Base-by-base conservation (phyloP, 805 yeast genomes). In the Soucietia sequanensis region DNA sequence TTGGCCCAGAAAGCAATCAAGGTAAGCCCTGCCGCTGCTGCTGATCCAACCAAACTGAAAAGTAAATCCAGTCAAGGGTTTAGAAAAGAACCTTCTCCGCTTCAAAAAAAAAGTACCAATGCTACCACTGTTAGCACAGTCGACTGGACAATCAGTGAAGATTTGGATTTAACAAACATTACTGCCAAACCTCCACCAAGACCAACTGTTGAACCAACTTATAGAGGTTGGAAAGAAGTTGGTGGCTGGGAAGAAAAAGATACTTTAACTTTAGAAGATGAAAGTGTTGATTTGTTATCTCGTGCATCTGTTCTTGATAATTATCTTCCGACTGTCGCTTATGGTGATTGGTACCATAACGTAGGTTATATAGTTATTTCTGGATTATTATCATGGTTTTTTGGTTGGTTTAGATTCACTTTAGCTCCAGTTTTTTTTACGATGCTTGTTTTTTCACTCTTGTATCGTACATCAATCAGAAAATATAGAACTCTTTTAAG, bases 341-440 rank as follows among this genome's bases (percentile, higher is more conserved):
- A 84, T 50, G 99, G 99, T 34, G 98, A 93, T 55, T 93, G 99
- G 99, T 93, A 83, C 55, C 98, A 93, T 58, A 81, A 83, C 34
- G 81, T 82, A n/a, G 96, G 77, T 0, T 71, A 81, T 23, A 65
- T 88, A 38, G 68, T 84, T 20, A 56, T 74, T 15, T 88, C 84
- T 5, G 89, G 84, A 0, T 55, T 84, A 10, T 55, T 84, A 11
- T 85, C 95, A 4, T 90, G 91, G 81, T 46, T 81, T 3, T 49
- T 86, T 26, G 99, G 98, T 7, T 76, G 81, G 62, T 75, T 84
- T 44, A 71, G 78, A 30, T 81, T 90, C 48, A 78, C 89, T 5
- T 51, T 90, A 35, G 93, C 93, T 7, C 87, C 95, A 35, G 78
- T 88, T 27, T 85, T 88, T 53, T 71, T 89, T 44, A 67, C 93